Evolutionary conservation across 1,139 yeast genomes (phyloP).

Genomic region (Candida smagusa): DNA sequence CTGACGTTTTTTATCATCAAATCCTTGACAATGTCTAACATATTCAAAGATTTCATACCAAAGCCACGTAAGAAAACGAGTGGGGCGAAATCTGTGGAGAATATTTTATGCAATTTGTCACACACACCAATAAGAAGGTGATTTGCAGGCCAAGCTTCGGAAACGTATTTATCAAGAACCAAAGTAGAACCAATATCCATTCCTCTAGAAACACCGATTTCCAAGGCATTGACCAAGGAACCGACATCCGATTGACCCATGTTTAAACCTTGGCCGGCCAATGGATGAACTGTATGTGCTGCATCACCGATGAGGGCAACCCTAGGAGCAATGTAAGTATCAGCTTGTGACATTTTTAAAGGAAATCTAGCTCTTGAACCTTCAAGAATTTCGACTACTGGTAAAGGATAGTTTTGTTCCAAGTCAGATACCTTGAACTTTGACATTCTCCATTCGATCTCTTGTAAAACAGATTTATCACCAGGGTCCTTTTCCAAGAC

Average conservation of each 20-base stretch:
- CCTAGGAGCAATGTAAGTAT: slow-evolving; percentile 77
- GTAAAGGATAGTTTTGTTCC: slow-evolving; percentile 66
- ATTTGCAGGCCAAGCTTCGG: slow-evolving; percentile 75
- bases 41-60: slow-evolving; percentile 71
- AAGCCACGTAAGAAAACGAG: slow-evolving; percentile 70
- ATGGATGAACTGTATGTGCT: slow-evolving; percentile 95
- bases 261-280: slow-evolving; percentile 97
- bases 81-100: slow-evolving; percentile 71
- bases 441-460: slow-evolving; percentile 70
- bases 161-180: slow-evolving; percentile 82
- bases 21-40: slow-evolving; percentile 58
- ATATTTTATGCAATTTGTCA: slow-evolving; percentile 87
- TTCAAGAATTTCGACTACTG: slow-evolving; percentile 55
- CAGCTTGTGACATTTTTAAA: slow-evolving; percentile 84
- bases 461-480: slow-evolving; percentile 55
- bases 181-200: slow-evolving; percentile 83
- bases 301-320: slow-evolving; percentile 96
- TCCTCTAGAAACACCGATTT: slow-evolving; percentile 70
- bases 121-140: slow-evolving; percentile 82
- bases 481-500: slow-evolving; percentile 31
- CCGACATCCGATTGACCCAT: slow-evolving; percentile 98
- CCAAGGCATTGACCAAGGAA: slow-evolving; percentile 64
- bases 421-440: slow-evolving; percentile 39
- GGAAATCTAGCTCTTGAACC: slow-evolving; percentile 87
- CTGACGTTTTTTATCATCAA: slow-evolving; percentile 37